Evolutionary conservation across 2,329 filamentous ascomycete species (phyloP).

Genomic region (Lanzia echinophila): DNA sequence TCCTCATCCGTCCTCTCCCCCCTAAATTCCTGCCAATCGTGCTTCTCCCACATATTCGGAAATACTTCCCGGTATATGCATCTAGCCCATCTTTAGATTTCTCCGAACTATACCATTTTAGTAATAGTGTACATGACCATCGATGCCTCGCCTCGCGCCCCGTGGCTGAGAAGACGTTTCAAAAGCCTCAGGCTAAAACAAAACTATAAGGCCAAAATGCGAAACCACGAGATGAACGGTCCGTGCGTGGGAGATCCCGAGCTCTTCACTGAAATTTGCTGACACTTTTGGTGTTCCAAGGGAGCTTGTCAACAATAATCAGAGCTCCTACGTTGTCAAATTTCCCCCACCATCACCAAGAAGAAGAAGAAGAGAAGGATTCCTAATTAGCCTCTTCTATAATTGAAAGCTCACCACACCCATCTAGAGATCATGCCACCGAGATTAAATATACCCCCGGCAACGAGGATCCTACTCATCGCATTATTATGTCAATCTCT

Average conservation of each 20-base stretch:
- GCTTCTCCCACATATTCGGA: constrained; percentile 4
- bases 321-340: neutral
- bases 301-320: neutral
- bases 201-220: neutral
- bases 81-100: neutral
- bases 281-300: neutral
- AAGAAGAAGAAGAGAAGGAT: neutral
- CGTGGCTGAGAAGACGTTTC: neutral
- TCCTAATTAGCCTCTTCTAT: neutral
- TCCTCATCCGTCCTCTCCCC: too few species aligned
- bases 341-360: constrained; percentile 12
- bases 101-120: neutral
- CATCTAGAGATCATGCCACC: constrained; percentile 52
- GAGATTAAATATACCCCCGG: constrained; percentile 85
- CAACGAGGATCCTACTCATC: constrained; percentile 77
- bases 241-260: neutral
- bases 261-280: neutral
- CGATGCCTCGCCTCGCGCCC: neutral
- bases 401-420: neutral
- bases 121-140: neutral
- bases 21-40: constrained; percentile 1
- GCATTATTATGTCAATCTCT: constrained; percentile 70
- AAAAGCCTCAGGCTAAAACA: neutral
- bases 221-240: neutral
- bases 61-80: neutral